Base-by-base conservation (phyloP, 2,329 filamentous ascomycete species). In the Mycosphaerella sp. region DNA sequence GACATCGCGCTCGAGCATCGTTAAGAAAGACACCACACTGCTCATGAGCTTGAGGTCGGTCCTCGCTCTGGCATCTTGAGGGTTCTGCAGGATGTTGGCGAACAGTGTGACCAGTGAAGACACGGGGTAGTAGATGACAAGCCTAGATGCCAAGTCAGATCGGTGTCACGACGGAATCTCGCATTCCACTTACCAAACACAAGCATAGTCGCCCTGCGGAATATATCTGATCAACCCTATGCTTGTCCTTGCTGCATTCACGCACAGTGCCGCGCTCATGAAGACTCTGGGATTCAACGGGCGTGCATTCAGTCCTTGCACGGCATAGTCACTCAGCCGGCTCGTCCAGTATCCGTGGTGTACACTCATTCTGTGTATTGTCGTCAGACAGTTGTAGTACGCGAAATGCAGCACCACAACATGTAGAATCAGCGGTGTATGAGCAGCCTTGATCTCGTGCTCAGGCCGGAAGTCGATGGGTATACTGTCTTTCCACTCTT, bases 281-380 rank as follows among this genome's bases (percentile, higher is more conserved):
- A 96, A 98, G 7, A 98, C 87, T 60, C 93, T 79, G 0, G 93
- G 93, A 65, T 97, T 98, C 48, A 98, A 72, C 0, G 93, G 90
- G 57, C 86, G 80, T 0, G 90, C 85, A 68, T 97, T 97, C 37
- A 96, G 75, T 0, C 93, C 93, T 68, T 95, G 88, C 50, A 97
- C 93, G 13, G 93, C 93, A 65, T 89, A 97, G 64, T 97, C 91
- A 34, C 90, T 95, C 36, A 98, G 73, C 34, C 93, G 82, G 64
- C 88, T 96, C 1, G 91, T 97, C 93, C 93, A 98, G 71, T 95
- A 96, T 12, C 93, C 93, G 66, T 96, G 90, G 63, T 97, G 93
- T 27, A 97, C 87, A 37, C 89, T 95, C 93, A 97, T 98, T 45
- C 93, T 87, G 68, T 98, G 93, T 58, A 98, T 96, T 0, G 93